Base-by-base conservation (phyloP, 345 rosid genomes). In the Rubroshorea leprosula region DNA sequence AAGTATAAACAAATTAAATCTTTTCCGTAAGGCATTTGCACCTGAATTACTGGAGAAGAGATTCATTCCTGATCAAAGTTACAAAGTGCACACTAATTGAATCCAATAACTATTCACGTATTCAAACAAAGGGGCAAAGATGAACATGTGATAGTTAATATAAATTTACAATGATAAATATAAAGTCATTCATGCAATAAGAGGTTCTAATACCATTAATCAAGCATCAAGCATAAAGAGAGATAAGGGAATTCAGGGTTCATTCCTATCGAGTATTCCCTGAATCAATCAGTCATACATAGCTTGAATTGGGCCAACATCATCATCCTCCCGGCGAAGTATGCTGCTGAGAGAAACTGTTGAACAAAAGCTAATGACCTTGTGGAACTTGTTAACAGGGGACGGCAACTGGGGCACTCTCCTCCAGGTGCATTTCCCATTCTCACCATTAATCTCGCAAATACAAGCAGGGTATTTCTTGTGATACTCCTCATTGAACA, bases 391-490 rank as follows among this genome's bases (percentile, higher is more conserved):
- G 56, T 87, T 90, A 24, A 90, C 89, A 2, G 87, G 93, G 4
- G 75, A 85, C 17, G 90, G 85, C 79, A 85, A 73, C 9, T 23
- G 76, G 17, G 96, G 97, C 51, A 90, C 51, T 69, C 76, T 83
- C 75, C 87, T 78, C 97, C 97, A 87, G 53, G 74, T 72, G 57
- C 80, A 81, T 15, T 60, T 69, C 0, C 69, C 76, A 11, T 69
- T 44, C 17, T 72, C 74, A 4, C 69, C 62, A 39, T 26, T 47
- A 22, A 90, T 77, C 75, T 90, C 83, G 66, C 94, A 85, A 5
- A 87, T 63, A 66, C 94, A 90, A 74, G 97, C 89, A n/a, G 96
- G 96, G 72, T 81, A 90, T 29, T 74, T 85, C 67, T 77, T 78
- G 64, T 87, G 96, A 54, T 79, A 77, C 61, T 90, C 94, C 63